phyloP scores from a whole-genome alignment of 331 rosid species.

The Arachis monticola region DNA sequence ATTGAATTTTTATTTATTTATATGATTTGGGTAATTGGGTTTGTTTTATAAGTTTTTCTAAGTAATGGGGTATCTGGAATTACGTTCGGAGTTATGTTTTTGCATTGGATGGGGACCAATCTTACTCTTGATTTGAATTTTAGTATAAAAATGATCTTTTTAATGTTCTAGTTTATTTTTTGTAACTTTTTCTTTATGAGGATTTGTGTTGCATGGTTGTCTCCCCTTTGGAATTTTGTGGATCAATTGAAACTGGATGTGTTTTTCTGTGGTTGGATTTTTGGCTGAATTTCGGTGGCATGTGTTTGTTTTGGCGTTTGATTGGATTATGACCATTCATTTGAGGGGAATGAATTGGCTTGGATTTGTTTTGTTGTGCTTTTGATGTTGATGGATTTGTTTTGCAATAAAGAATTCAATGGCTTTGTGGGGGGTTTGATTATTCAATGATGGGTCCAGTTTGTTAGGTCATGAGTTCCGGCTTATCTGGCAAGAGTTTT shows the following conservation, averaged over 20 bases:
- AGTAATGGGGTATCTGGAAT: not conserved
- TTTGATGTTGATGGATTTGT: conserved; percentile 40
- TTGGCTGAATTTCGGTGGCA: conserved; percentile 2
- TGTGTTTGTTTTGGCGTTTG: not conserved
- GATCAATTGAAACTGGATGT: not conserved
- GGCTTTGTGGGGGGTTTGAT: conserved; percentile 13
- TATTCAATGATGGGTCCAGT: conserved; percentile 28
- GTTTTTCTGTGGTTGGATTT: not conserved
- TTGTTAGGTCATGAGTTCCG: conserved; percentile 8
- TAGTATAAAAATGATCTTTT: not conserved
- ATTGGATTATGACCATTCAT: conserved; percentile 6
- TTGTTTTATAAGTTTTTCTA: not conserved
- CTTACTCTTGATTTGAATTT: not conserved
- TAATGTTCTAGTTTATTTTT: too few species aligned
- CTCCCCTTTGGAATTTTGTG: not conserved
- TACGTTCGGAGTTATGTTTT: not conserved
- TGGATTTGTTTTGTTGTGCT: conserved; percentile 25
- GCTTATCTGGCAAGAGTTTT: conserved; percentile 14
- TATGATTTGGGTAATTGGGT: not conserved
- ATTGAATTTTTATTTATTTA: not conserved
- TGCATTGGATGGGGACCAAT: not conserved
- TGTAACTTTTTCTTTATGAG: not conserved
- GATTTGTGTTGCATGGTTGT: not conserved
- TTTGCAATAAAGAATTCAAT: conserved; percentile 31
- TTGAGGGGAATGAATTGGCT: not conserved